Evolutionary conservation across 2,329 filamentous ascomycete species (phyloP).

Genomic region (Fusarium annulatum): DNA sequence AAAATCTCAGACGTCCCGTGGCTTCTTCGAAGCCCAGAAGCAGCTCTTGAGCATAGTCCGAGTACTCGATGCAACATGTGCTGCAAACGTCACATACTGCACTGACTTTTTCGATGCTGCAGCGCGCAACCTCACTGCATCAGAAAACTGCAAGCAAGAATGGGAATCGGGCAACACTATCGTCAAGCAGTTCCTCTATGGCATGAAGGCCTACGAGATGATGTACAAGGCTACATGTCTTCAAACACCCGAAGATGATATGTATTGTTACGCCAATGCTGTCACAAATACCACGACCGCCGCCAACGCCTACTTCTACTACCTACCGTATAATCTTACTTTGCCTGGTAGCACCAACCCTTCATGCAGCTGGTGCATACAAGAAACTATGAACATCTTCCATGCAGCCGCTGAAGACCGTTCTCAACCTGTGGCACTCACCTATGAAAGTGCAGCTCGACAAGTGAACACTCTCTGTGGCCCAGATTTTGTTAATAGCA

Average conservation of each 20-base stretch:
- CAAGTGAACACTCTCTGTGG: slow-evolving; percentile 77
- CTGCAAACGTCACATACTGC: slow-evolving; percentile 74
- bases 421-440: slow-evolving; percentile 72
- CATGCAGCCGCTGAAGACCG: slow-evolving; percentile 74
- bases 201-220: slow-evolving; percentile 79
- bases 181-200: slow-evolving; percentile 79
- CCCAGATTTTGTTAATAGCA: slow-evolving; percentile 65
- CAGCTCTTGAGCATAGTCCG: slow-evolving; percentile 78
- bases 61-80: slow-evolving; percentile 83
- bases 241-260: slow-evolving; percentile 69
- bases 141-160: slow-evolving; percentile 77
- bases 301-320: slow-evolving; percentile 84
- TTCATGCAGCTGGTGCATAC: slow-evolving; percentile 79
- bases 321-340: slow-evolving; percentile 79
- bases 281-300: slow-evolving; percentile 79
- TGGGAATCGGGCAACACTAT: slow-evolving; percentile 73
- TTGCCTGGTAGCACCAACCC: slow-evolving; percentile 76
- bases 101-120: slow-evolving; percentile 70
- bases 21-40: slow-evolving; percentile 83
- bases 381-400: slow-evolving; percentile 85
- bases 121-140: slow-evolving; percentile 71
- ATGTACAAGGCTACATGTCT: slow-evolving; percentile 86
- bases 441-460: slow-evolving; percentile 77
- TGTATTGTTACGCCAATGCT: slow-evolving; percentile 87
- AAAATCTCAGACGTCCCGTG: slow-evolving; percentile 74